These are phyloP conservation scores for Sungouiella blattae DNA, from an alignment of 805 yeast genomes.

Conservation along the genomic window DNA sequence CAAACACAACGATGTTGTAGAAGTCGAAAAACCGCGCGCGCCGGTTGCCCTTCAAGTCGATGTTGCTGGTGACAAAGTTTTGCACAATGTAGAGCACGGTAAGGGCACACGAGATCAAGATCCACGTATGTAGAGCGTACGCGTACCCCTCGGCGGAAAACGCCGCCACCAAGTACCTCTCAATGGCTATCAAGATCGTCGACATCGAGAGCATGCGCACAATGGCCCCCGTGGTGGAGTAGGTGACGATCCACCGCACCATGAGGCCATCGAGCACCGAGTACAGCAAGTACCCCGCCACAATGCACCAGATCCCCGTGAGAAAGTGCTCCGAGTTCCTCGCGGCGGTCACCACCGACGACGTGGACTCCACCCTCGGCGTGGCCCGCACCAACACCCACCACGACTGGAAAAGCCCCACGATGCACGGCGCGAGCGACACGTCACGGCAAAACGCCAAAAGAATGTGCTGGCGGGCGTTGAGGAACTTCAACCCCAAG, in stretches of 20 bases:
- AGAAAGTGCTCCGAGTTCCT: constrained; percentile 74
- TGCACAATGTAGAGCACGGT: constrained; percentile 81
- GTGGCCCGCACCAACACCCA: constrained; percentile 25
- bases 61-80: constrained; percentile 79
- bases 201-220: constrained; percentile 83
- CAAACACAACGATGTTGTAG: constrained; percentile 87
- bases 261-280: constrained; percentile 84
- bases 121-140: constrained; percentile 86
- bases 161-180: constrained; percentile 62
- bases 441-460: constrained; percentile 77
- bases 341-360: constrained; percentile 46
- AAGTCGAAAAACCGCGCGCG: constrained; percentile 72
- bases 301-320: constrained; percentile 91
- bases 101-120: constrained; percentile 77
- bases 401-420: constrained; percentile 50
- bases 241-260: constrained; percentile 91
- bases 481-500: constrained; percentile 66
- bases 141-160: constrained; percentile 64
- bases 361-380: constrained; percentile 17
- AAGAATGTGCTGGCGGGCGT: constrained; percentile 71
- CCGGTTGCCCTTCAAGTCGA: constrained; percentile 47
- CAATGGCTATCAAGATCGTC: constrained; percentile 63
- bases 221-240: constrained; percentile 84
- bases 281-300: constrained; percentile 79
- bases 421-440: constrained; percentile 64